phyloP scores from a whole-genome alignment of 306 rosid genomes.

The Acacia melanoxylon region DNA sequence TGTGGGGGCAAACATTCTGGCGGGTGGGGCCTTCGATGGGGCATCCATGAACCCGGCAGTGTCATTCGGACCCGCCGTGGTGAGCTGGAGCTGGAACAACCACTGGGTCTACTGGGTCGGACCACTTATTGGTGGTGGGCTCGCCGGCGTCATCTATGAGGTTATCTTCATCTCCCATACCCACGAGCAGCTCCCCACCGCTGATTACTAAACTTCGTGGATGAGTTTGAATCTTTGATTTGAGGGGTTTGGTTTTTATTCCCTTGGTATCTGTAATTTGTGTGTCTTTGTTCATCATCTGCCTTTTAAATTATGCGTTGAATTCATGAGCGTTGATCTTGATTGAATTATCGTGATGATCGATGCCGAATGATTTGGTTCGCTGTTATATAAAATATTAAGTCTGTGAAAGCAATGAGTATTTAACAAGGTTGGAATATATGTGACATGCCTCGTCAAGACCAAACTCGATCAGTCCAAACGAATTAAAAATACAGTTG shows the following conservation, averaged over 20 bases:
- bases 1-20: slow-evolving; percentile 85
- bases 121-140: slow-evolving; percentile 77
- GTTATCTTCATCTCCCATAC: slow-evolving; percentile 53
- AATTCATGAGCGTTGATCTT: slow-evolving; percentile 33
- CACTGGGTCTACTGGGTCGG: slow-evolving; percentile 96
- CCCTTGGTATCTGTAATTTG: neutral
- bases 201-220: slow-evolving; percentile 47
- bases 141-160: slow-evolving; percentile 72
- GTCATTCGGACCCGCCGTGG: slow-evolving; percentile 80
- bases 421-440: too few relatives aligned
- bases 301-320: slow-evolving; percentile 26
- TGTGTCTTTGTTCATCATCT: slow-evolving; percentile 23
- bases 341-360: slow-evolving; percentile 28
- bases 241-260: neutral
- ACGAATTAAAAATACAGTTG: too few relatives aligned
- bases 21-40: slow-evolving; percentile 82
- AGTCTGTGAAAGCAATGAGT: too few relatives aligned
- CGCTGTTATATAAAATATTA: neutral
- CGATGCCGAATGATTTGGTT: neutral
- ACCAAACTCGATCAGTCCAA: too few relatives aligned
- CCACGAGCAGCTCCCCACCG: slow-evolving; percentile 66
- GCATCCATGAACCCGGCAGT: slow-evolving; percentile 97
- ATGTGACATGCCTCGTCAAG: too few relatives aligned
- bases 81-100: slow-evolving; percentile 75
- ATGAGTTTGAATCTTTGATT: neutral